Base-by-base conservation (phyloP, 495 filamentous ascomycete species). In the Wilcoxina mikolae region DNA sequence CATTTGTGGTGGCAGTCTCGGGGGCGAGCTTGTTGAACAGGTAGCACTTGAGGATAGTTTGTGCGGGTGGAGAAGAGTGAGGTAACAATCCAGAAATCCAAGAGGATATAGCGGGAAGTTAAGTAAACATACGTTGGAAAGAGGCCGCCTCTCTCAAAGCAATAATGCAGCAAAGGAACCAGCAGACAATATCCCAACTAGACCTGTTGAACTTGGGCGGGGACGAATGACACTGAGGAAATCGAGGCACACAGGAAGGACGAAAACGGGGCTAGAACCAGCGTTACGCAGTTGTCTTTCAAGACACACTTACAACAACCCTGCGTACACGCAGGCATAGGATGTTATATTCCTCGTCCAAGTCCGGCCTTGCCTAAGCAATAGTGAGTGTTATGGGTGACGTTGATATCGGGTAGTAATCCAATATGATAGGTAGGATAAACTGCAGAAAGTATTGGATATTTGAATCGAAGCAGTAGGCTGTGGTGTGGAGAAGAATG, bases 211-310 rank as follows among this genome's bases (percentile, higher is more conserved):
- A n/a, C n/a, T n/a, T n/a, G n/a, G n/a, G n/a, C n/a, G 43, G 22
- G 53, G 33, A 43, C 20, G 45, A 60, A 44, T n/a, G 31, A 27
- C 26, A 38, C 47, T 26, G 33, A 42, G 27, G 51, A 29, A 43
- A 57, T 28, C 29, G 41, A 43, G 49, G 18, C 33, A 35, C 45
- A 43, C 39, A 49, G 24, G n/a, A 27, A 49, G 25, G 29, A 52
- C 49, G 27, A 41, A 52, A 52, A 52, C 29, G 33, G 47, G 28
- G 20, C 28, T n/a, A 52, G 49, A 52, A 52, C 1, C 27, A 38
- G 4, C 20, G 27, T 24, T 39, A 52, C 33, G 49, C 49, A 39
- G 33, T 52, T n/a, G 27, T 38, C 2, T 52, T 39, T 38, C 15
- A 29, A 38, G 28, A 41, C 17, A 41, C 49, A 26, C 22, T 17